Percentiles rank a stretch among this genome's conserved stretches.
These are phyloP conservation scores for Phytophthora meadii DNA, from an alignment of 352 stramenopile species.

Conservation along the genomic window DNA sequence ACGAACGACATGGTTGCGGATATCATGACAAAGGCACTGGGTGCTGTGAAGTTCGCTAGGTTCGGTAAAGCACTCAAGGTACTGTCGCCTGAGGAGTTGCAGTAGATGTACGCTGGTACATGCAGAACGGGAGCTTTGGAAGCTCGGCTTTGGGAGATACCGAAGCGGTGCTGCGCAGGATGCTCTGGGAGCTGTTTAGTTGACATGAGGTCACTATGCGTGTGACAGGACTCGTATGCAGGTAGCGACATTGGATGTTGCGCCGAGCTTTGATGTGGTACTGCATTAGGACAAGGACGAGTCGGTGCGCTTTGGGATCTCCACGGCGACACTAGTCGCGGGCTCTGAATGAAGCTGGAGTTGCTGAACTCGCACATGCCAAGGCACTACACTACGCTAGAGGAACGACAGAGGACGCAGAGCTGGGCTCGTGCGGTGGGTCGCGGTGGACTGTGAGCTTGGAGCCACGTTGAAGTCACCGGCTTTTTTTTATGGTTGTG, in stretches of 20 bases:
- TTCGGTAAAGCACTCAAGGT: background rate
- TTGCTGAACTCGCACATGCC: background rate
- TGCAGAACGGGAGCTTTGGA: background rate
- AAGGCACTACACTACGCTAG: background rate
- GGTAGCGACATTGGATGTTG: background rate
- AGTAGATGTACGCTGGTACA: background rate
- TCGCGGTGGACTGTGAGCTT: background rate
- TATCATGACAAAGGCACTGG: slow-evolving; percentile 3
- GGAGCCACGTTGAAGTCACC: too few species aligned
- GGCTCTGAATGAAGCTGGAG: slow-evolving; percentile 1
- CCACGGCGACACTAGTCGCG: background rate
- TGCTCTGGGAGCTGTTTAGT: background rate
- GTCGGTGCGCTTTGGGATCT: background rate
- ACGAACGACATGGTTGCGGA: slow-evolving; percentile 9
- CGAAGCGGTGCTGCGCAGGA: background rate
- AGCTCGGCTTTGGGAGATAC: background rate
- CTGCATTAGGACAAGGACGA: background rate
- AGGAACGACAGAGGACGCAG: background rate
- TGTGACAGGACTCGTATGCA: background rate
- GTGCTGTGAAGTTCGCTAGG: background rate
- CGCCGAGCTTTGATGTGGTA: background rate
- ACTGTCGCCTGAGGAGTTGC: background rate
- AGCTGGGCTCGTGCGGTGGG: background rate
- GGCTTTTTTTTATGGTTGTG: background rate
- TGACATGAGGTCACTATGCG: background rate